phyloP scores from a whole-genome alignment of 2,329 filamentous ascomycete species.

The Bipolaris victoriae region DNA sequence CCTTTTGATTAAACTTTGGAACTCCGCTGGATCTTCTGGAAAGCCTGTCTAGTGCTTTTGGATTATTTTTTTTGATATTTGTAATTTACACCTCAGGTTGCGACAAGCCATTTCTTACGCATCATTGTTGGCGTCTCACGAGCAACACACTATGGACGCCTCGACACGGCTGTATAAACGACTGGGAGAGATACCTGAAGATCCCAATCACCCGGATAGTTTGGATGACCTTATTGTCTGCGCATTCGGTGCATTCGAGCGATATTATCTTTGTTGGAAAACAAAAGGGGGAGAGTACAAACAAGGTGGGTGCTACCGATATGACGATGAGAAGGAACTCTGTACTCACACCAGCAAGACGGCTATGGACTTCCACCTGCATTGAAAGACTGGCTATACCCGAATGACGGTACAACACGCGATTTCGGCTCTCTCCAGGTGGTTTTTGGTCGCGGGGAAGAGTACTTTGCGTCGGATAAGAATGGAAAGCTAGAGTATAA shows the following conservation, averaged over 20 bases:
- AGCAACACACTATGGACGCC: conserved; percentile 30
- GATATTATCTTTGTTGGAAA: conserved; percentile 51
- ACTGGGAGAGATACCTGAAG: conserved; percentile 40
- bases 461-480: conserved; percentile 50
- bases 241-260: conserved; percentile 50
- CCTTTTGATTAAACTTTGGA: background rate
- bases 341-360: conserved; percentile 27
- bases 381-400: conserved; percentile 46
- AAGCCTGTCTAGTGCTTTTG: background rate
- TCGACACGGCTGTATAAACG: conserved; percentile 42
- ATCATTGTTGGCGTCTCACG: background rate
- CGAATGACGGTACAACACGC: conserved; percentile 34
- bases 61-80: background rate
- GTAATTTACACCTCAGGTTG: background rate
- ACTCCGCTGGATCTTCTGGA: background rate
- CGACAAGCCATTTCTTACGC: background rate
- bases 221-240: conserved; percentile 48
- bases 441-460: conserved; percentile 48
- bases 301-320: conserved; percentile 37
- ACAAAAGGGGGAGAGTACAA: conserved; percentile 43
- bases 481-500: conserved; percentile 48
- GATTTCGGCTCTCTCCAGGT: conserved; percentile 48
- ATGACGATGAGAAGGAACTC: rapidly evolving
- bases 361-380: conserved; percentile 43
- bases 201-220: conserved; percentile 43